Base-by-base conservation (phyloP, 352 stramenopile genomes). In the Phytopythium aichiense region DNA sequence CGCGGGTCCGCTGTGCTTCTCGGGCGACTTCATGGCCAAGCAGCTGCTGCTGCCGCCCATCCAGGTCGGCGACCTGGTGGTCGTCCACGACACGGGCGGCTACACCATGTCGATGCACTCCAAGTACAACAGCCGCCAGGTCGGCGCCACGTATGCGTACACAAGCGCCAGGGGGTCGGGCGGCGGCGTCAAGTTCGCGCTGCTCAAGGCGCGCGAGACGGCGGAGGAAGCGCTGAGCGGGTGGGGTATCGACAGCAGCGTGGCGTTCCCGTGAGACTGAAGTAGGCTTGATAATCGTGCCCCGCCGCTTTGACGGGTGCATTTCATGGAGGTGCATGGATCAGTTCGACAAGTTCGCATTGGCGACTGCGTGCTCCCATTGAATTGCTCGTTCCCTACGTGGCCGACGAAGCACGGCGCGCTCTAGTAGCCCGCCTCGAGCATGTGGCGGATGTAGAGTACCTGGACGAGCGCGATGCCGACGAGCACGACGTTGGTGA, bases 1-100 rank as follows among this genome's bases (percentile, higher is more conserved):
- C 49, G 93, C 89, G 0, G 93, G 93, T 0, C 93, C 93, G 23
- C 79, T 98, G 11, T 98, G 93, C 66, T 98, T 98, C 58, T 92
- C 87, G 12, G 93, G 92, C 4, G 93, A 98, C 62, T 88, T 97
- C 53, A 62, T 98, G 13, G 87, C 79, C 33, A 87, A 88, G 64
- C 77, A 93, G 52, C 64, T 87, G 33, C 66, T 87, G 42, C 55
- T 94, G 33, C 88, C 86, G 30, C 76, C 74, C n/a, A 88, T 94
- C 57, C 50, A 88, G 49, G 73, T 83, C 30, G 84, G 83, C 11
- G 86, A 96, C 67, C 77, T 82, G 20, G 64, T 93, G 49, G 87
- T 97, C 35, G 81, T 97, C 55, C 81, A 94, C 52, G 91, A 97
- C 64, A 89, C 81, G 43, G 91, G 90, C 25, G 89, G 78, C 46